Evolutionary conservation across 345 rosid species (phyloP).

Genomic region (Combretum micranthum): DNA sequence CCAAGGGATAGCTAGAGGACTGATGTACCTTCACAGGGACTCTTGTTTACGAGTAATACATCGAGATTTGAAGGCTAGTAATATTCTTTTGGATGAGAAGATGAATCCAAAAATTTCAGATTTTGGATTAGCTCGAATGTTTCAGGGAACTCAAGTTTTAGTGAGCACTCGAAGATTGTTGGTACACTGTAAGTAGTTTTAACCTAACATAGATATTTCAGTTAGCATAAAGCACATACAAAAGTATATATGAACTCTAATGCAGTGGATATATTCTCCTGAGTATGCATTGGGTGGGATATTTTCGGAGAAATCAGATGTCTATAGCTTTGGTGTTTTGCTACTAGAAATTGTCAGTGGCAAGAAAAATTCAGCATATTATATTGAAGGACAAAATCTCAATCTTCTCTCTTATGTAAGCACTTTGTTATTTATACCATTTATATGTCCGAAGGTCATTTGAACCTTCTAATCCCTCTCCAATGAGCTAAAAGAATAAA

Average conservation of each 20-base stretch:
- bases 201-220: too few species aligned
- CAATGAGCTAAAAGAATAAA: neutral
- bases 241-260: neutral
- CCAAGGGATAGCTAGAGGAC: conserved; percentile 25
- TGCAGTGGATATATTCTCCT: conserved; percentile 24
- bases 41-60: conserved; percentile 27
- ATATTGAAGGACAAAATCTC: neutral
- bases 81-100: conserved; percentile 22
- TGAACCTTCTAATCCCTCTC: too few species aligned
- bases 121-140: conserved; percentile 30
- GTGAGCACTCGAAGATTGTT: conserved; percentile 20
- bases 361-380: conserved; percentile 6
- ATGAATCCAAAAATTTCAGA: conserved; percentile 36
- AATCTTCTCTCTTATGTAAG: conserved; percentile 16
- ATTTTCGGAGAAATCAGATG: conserved; percentile 23
- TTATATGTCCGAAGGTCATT: too few species aligned
- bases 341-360: conserved; percentile 23
- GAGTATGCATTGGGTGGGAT: conserved; percentile 21
- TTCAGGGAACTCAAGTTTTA: conserved; percentile 11
- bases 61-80: conserved; percentile 29
- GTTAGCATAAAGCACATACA: too few species aligned
- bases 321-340: conserved; percentile 24
- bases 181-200: conserved; percentile 13
- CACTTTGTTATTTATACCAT: too few species aligned
- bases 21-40: conserved; percentile 31